phyloP scores from a whole-genome alignment of 306 rosid species.

The Urtica urens region DNA sequence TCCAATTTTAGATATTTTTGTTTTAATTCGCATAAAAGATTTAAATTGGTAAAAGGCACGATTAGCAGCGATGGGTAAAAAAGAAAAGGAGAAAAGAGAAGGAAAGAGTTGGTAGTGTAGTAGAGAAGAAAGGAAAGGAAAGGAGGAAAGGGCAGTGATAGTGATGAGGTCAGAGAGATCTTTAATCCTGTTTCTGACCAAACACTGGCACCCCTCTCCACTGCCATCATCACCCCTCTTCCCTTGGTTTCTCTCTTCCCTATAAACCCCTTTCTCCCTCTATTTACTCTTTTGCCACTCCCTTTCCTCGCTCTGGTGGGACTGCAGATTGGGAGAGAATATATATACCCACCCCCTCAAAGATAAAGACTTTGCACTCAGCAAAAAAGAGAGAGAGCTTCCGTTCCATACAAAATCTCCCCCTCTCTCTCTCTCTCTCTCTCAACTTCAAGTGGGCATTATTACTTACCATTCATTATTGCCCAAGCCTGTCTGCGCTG shows the following conservation, averaged over 20 bases:
- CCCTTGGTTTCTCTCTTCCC: conserved; percentile 37
- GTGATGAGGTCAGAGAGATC: conserved; percentile 41
- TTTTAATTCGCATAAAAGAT: too few relatives aligned
- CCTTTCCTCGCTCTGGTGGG: neutral
- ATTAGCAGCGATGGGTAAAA: neutral
- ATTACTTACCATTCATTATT: conserved; percentile 12
- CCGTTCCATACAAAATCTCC: conserved; percentile 21
- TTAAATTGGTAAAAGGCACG: too few relatives aligned
- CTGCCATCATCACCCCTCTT: conserved; percentile 33
- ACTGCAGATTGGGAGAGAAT: conserved; percentile 13
- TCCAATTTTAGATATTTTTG: neutral
- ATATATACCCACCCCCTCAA: neutral
- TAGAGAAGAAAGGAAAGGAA: conserved; percentile 12
- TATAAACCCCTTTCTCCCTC: conserved; percentile 11
- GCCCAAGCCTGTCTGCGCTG: conserved; percentile 9
- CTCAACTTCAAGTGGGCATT: conserved; percentile 29
- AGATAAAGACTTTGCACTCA: conserved; percentile 14
- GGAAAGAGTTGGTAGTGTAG: neutral
- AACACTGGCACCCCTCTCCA: conserved; percentile 41
- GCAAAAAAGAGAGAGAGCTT: neutral
- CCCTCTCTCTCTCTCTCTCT: conserved; percentile 10
- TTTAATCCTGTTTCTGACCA: conserved; percentile 54
- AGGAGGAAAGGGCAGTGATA: conserved; percentile 27
- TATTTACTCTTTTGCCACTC: conserved; percentile 9
- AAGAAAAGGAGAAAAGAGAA: neutral